These are phyloP conservation scores for Pseudogymnoascus sp. DNA, from an alignment of 2,329 filamentous ascomycete genomes.

Conservation along the genomic window DNA sequence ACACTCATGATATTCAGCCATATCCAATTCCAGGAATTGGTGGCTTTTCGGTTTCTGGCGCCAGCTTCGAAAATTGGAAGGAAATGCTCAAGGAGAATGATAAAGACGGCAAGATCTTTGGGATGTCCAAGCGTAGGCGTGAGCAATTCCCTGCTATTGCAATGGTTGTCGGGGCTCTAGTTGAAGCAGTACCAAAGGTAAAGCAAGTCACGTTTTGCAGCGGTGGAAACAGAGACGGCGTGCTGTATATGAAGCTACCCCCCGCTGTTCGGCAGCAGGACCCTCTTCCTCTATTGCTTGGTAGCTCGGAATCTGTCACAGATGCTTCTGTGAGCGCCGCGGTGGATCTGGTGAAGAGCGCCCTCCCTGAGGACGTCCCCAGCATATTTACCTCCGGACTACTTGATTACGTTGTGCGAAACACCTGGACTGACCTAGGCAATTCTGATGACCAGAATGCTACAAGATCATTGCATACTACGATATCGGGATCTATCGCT, in stretches of 20 bases:
- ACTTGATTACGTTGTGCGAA: slow-evolving; percentile 37
- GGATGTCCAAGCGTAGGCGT: slow-evolving; percentile 71
- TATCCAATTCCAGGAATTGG: slow-evolving; percentile 82
- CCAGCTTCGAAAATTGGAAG: slow-evolving; percentile 48
- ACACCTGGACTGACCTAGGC: slow-evolving; percentile 45
- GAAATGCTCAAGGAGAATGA: slow-evolving; percentile 44
- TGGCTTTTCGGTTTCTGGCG: slow-evolving; percentile 58
- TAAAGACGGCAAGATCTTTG: slow-evolving; percentile 53
- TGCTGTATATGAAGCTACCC: slow-evolving; percentile 63
- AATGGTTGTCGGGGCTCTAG: slow-evolving; percentile 68
- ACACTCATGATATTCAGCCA: slow-evolving; percentile 59
- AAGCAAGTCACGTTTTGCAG: slow-evolving; percentile 74
- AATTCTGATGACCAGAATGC: slow-evolving; percentile 46
- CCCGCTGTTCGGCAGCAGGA: slow-evolving; percentile 49
- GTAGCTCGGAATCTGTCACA: slow-evolving; percentile 30
- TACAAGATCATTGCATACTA: slow-evolving; percentile 62
- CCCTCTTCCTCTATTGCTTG: slow-evolving; percentile 45
- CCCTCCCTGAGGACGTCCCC: slow-evolving; percentile 28
- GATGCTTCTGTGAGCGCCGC: slow-evolving; percentile 17
- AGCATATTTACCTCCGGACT: slow-evolving; percentile 36
- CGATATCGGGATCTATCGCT: slow-evolving; percentile 58
- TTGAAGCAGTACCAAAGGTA: slow-evolving; percentile 60
- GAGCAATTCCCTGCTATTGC: slow-evolving; percentile 77
- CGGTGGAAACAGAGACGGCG: slow-evolving; percentile 79
- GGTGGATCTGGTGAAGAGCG: not conserved